Evolutionary conservation across 768 basidiomycete species (phyloP), one percentile per base, ranked within the genome.

Genomic region (Trametes sanguinea): DNA sequence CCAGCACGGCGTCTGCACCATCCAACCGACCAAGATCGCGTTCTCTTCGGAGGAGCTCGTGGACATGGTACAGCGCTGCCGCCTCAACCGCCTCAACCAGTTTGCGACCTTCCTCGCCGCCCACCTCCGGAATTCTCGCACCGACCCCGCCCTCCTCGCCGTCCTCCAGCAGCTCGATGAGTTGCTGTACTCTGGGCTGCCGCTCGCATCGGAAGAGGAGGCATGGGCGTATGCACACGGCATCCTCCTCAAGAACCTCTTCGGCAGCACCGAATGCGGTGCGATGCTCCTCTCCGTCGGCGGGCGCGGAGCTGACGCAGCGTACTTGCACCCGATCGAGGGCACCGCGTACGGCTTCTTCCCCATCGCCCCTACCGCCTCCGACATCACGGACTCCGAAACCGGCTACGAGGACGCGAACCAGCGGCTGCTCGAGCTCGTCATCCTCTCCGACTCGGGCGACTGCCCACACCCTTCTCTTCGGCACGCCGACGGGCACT

Each of bases 211-310:
- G 27, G 90, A 90, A 60, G 88, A 90, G 42, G 90, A 90, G 72
- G 82, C 83, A 10, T 92, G 85, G 81, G 90, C 87, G 30, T 80
- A 80, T 67, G 76, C 77, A 57, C 83, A 85, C 60, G 86, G 85
- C 22, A 79, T 93, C 65, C 84, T 79, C 66, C 73, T 92, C 57
- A 83, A 77, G 86, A 92, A 91, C 71, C 77, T 90, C 16, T 92
- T 92, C 70, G 91, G 91, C 16, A 90, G 84, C 72, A 93, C 91
- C 1, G 91, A 93, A 77, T 83, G 88, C 62, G 89, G 89, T 44
- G 86, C 83, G 1, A 88, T 88, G 80, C 76, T 93, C 55, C 71
- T 85, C 30, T 87, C 88, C 11, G 67, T 77, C 46, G 86, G 85
- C 46, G 83, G 81, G 37, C 74, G 76, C 55, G 85, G 81, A 42